Conservation (phyloP, 495 filamentous ascomycete species). For the Penicillium lividum region DNA sequence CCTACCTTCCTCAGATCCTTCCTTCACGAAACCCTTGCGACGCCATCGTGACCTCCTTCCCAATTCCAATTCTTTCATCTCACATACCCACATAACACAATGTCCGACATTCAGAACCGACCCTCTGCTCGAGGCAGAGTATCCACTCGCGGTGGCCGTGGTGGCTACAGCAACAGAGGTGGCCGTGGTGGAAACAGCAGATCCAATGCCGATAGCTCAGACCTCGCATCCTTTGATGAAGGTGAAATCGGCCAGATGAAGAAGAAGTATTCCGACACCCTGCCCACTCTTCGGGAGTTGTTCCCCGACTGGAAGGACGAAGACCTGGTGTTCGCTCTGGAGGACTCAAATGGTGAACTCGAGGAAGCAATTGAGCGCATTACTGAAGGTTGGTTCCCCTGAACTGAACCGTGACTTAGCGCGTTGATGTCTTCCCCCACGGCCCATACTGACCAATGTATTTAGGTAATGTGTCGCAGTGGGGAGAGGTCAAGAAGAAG, state of each 20-base stretch:
- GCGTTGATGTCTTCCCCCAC: constrained; percentile 8
- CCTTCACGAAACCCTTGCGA: constrained; percentile 35
- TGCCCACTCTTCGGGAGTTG: constrained; percentile 80
- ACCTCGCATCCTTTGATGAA: constrained; percentile 64
- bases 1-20: constrained; percentile 23
- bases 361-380: constrained; percentile 84
- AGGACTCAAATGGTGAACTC: constrained; percentile 90
- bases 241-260: constrained; percentile 90
- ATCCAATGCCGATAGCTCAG: constrained; percentile 69
- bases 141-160: constrained; percentile 79
- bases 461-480: constrained; percentile 85
- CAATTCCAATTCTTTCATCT: constrained; percentile 38
- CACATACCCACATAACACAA: constrained; percentile 48
- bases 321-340: constrained; percentile 84
- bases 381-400: constrained; percentile 69
- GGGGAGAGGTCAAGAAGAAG: constrained; percentile 93
- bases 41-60: constrained; percentile 34
- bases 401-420: neutral
- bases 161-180: constrained; percentile 74
- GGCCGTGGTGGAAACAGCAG: constrained; percentile 63
- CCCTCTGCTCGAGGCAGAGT: constrained; percentile 77
- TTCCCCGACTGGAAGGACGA: constrained; percentile 91
- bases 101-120: constrained; percentile 93
- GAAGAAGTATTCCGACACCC: constrained; percentile 74
- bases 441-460: constrained; percentile 5